A percentile compares a stretch with the other conserved stretches of the same genome.
phyloP scores from a whole-genome alignment of 2,329 filamentous ascomycete species.

The Cladophialophora bantiana region DNA sequence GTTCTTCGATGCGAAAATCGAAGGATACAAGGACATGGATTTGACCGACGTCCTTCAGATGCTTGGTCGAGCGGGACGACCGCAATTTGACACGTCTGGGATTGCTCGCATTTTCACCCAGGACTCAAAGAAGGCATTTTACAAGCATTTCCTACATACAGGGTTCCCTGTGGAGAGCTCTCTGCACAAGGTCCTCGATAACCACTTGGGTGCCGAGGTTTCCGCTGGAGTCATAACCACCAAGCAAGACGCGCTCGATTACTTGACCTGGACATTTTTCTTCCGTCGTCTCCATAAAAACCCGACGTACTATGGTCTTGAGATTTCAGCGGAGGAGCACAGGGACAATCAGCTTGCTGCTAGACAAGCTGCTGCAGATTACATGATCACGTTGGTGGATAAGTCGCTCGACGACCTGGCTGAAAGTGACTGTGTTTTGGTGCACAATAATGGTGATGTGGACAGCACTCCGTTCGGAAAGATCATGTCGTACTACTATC shows the following conservation, averaged over 20 bases:
- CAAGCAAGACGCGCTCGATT: constrained; percentile 96
- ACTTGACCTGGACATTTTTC: constrained; percentile 99
- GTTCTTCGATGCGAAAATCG: constrained; percentile 96
- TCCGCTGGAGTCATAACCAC: constrained; percentile 90
- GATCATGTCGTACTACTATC: constrained; percentile 99
- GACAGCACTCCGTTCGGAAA: constrained; percentile 91
- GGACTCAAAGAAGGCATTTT: constrained; percentile 97
- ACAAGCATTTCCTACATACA: constrained; percentile 98
- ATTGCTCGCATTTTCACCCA: constrained; percentile 98
- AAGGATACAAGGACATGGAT: constrained; percentile 99
- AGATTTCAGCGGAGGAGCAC: constrained; percentile 91
- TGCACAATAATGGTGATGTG: constrained; percentile 86
- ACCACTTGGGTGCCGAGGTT: constrained; percentile 94
- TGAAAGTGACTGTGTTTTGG: constrained; percentile 80
- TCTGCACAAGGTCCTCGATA: constrained; percentile 93
- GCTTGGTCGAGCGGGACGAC: constrained; percentile 92
- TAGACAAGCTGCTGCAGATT: constrained; percentile 88
- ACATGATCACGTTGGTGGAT: constrained; percentile 91
- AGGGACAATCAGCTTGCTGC: constrained; percentile 74
- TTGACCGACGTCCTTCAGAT: constrained; percentile 97
- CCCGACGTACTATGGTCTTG: constrained; percentile 94
- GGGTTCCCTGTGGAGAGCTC: constrained; percentile 98
- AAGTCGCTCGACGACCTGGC: constrained; percentile 82
- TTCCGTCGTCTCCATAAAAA: constrained; percentile 98
- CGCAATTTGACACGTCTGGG: constrained; percentile 94